Conservation (phyloP, 345 rosid species). For the Hibiscus mutabilis region DNA sequence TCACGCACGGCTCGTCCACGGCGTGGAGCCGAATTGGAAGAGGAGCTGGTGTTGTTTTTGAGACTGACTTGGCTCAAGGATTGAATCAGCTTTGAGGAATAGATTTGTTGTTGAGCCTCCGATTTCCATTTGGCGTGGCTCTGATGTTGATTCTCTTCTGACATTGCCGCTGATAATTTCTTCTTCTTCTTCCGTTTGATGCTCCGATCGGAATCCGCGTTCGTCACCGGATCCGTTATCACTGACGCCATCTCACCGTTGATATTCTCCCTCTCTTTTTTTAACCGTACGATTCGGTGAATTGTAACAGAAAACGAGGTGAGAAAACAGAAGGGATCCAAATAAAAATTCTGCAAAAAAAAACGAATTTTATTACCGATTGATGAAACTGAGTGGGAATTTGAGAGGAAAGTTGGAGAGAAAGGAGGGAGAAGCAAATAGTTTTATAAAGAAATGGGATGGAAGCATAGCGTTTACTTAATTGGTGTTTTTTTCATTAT, state of each 20-base stretch:
- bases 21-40: background rate
- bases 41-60: background rate
- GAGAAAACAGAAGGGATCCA: too few species aligned
- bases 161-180: background rate
- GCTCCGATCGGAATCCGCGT: background rate
- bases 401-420: too few species aligned
- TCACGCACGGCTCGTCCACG: background rate
- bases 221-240: background rate
- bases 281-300: background rate
- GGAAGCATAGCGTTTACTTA: too few species aligned
- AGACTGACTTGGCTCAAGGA: background rate
- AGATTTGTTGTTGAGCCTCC: background rate
- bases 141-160: background rate
- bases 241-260: background rate
- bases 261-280: background rate
- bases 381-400: too few species aligned
- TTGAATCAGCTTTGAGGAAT: background rate
- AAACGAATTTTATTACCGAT: too few species aligned
- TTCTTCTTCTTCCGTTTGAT: background rate
- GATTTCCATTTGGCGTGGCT: background rate
- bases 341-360: too few species aligned
- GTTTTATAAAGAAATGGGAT: too few species aligned
- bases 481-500: too few species aligned
- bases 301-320: background rate
- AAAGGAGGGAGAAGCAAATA: too few species aligned